Conservation (phyloP, 805 yeast genomes). For the Suhomyces xylopsoci region DNA sequence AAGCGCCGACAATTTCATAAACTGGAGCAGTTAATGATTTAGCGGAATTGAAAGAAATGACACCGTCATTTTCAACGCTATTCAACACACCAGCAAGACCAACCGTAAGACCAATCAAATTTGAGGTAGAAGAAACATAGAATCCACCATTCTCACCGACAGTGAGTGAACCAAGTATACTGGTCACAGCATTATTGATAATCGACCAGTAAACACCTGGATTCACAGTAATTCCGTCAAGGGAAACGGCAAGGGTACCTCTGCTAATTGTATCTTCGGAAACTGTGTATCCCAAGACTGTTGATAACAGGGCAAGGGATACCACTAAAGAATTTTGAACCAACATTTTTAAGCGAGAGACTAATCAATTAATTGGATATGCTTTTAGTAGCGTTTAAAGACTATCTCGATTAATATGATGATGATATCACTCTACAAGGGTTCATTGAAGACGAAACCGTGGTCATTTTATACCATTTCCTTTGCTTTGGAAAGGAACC, state of each 20-base stretch:
- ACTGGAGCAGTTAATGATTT: slow-evolving; percentile 9
- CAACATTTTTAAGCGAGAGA: slow-evolving; percentile 3
- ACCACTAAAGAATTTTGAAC: not conserved
- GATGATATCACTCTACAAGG: not conserved
- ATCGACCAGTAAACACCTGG: slow-evolving; percentile 19
- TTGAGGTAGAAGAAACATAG: slow-evolving; percentile 11
- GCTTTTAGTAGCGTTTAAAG: not conserved
- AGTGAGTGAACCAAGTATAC: slow-evolving; percentile 13
- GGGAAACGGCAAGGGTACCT: slow-evolving; percentile 18
- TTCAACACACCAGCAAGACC: slow-evolving; percentile 10
- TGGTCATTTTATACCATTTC: not conserved
- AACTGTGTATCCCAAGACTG: slow-evolving; percentile 1
- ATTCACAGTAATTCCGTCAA: slow-evolving; percentile 17
- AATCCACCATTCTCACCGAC: slow-evolving; percentile 14
- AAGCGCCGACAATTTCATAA: slow-evolving; percentile 8
- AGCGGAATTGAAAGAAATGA: slow-evolving; percentile 14
- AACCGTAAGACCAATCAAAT: slow-evolving; percentile 8
- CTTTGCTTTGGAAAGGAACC: not conserved
- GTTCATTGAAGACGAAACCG: not conserved
- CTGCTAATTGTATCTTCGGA: slow-evolving; percentile 14
- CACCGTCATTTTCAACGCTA: slow-evolving; percentile 18
- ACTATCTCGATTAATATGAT: not conserved
- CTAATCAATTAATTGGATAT: not conserved
- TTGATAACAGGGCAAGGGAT: not conserved
- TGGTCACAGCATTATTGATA: slow-evolving; percentile 12